Conservation (phyloP, 805 yeast species). For the Zygosaccharomyces lentus region DNA sequence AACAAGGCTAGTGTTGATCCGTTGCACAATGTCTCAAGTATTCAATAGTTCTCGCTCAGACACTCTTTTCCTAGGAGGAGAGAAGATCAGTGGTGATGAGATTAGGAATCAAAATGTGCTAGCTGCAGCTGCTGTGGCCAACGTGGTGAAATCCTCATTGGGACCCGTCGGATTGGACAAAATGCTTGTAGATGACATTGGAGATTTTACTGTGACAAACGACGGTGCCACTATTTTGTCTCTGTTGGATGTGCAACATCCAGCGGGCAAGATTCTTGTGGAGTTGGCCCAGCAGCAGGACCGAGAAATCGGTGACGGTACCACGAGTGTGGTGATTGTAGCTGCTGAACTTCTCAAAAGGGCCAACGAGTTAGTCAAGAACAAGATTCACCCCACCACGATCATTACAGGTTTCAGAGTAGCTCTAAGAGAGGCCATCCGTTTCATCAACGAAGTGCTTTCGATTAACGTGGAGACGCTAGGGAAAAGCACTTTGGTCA, state of each 20-base stretch:
- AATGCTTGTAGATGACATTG: conserved; percentile 98
- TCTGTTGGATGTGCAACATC: conserved; percentile 93
- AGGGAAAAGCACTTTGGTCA: conserved; percentile 78
- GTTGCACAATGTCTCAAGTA: conserved; percentile 48
- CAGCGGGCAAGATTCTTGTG: conserved; percentile 95
- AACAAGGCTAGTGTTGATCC: neutral
- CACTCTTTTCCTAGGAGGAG: conserved; percentile 92
- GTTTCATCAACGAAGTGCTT: conserved; percentile 79
- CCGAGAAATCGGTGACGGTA: conserved; percentile 97
- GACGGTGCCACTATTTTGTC: conserved; percentile 97
- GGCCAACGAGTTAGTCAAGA: conserved; percentile 89
- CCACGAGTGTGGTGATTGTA: conserved; percentile 94
- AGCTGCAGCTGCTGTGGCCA: conserved; percentile 84
- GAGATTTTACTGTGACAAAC: conserved; percentile 97
- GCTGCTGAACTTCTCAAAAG: conserved; percentile 89
- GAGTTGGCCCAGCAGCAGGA: conserved; percentile 99
- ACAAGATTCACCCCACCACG: conserved; percentile 96
- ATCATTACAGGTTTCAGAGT: conserved; percentile 94
- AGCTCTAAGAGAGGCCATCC: conserved; percentile 85
- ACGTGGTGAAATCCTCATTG: conserved; percentile 78
- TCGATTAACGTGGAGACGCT: conserved; percentile 73
- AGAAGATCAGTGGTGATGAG: conserved; percentile 92
- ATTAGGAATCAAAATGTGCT: conserved; percentile 92
- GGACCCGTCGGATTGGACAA: conserved; percentile 99
- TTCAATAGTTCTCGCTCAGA: conserved; percentile 83